Conservation (phyloP, 169 alveolate species). For the Eimeria acervulina region DNA sequence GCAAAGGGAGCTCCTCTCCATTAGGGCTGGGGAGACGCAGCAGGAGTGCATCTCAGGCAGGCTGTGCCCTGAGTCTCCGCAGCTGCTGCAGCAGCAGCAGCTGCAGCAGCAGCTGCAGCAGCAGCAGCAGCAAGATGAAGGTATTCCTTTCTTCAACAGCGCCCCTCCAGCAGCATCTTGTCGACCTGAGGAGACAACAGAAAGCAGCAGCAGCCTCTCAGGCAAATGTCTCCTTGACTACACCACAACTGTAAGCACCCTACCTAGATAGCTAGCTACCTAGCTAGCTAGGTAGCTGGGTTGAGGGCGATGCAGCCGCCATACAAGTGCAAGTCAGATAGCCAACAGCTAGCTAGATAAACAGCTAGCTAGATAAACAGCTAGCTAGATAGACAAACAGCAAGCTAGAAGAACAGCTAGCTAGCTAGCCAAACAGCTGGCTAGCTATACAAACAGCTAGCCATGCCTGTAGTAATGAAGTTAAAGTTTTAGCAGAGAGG, state of each 20-base stretch:
- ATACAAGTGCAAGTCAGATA: too few species aligned
- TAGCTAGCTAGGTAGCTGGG: conserved; percentile 6
- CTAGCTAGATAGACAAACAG: not conserved
- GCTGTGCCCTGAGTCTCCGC: not conserved
- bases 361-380: not conserved
- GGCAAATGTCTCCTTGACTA: not conserved
- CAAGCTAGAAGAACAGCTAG: too few species aligned
- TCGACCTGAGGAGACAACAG: not conserved
- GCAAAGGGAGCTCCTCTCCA: not conserved
- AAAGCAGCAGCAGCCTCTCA: not conserved
- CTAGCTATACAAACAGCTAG: too few species aligned
- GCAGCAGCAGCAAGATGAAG: not conserved
- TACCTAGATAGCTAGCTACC: not conserved
- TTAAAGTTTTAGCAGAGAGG: conserved; percentile 71
- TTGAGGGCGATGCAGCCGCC: not conserved
- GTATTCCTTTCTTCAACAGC: conserved; percentile 12
- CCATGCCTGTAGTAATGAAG: too few species aligned
- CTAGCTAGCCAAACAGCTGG: too few species aligned
- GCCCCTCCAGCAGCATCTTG: conserved; percentile 23
- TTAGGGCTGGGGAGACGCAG: not conserved
- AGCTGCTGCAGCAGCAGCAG: not conserved
- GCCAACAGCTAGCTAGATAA: not conserved
- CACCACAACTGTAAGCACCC: too few species aligned
- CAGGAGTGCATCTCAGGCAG: not conserved
- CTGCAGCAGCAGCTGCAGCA: conserved; percentile 1